A percentile compares a stretch with the other conserved stretches of the same genome.
Evolutionary conservation across 805 yeast species (phyloP).

Genomic region (Teunomyces panamensis): DNA sequence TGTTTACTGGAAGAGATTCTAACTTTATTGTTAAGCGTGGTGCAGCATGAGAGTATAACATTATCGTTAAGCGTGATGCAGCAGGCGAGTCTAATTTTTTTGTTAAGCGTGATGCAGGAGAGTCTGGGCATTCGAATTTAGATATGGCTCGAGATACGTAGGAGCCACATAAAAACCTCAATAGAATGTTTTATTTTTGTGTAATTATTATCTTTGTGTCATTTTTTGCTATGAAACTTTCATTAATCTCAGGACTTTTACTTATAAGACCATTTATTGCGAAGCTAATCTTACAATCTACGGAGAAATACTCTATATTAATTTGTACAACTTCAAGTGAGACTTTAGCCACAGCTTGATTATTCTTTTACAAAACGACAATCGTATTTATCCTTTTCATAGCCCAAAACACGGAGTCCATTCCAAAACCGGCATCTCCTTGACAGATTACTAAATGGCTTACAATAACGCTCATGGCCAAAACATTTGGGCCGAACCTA

Average conservation of each 20-base stretch:
- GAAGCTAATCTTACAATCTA: too few species aligned
- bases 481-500: neutral
- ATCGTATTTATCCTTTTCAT: too few species aligned
- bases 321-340: too few species aligned
- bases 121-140: neutral
- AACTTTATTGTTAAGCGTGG: too few species aligned
- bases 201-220: neutral
- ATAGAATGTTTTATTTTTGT: neutral
- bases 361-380: too few species aligned
- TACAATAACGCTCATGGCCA: conserved; percentile 1
- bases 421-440: neutral
- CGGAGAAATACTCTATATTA: too few species aligned
- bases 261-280: too few species aligned
- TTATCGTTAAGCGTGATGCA: too few species aligned
- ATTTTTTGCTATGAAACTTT: neutral
- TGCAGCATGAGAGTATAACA: neutral
- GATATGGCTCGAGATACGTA: neutral
- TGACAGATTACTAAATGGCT: neutral
- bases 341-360: too few species aligned
- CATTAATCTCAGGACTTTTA: neutral
- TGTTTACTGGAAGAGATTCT: too few species aligned
- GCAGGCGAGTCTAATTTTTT: too few species aligned
- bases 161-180: neutral
- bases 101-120: neutral
- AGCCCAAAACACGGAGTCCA: too few species aligned